Percentiles rank a stretch among this genome's conserved stretches.
phyloP scores from a whole-genome alignment of 176 grass and related monocot genomes.

The Oryza punctata region DNA sequence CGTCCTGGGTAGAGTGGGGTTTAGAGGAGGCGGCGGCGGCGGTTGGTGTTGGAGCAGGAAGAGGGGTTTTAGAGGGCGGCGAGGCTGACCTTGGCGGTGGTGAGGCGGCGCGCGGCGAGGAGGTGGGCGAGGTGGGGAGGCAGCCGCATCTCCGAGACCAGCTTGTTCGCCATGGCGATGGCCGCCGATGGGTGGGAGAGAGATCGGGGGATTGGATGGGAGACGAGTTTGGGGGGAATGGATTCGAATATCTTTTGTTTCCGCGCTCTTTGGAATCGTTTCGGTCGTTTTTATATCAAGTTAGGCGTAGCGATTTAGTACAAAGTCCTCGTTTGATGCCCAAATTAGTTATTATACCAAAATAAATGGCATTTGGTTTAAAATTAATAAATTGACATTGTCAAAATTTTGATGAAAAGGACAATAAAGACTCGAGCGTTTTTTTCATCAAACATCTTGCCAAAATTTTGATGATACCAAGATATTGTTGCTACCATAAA shows the following conservation, averaged over 20 bases:
- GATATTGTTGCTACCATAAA: no score
- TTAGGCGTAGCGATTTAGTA: no score
- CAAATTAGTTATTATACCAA: no score
- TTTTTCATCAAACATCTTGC: no score
- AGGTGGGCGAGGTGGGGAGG: slow-evolving; percentile 64
- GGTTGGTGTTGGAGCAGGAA: neutral
- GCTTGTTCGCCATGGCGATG: slow-evolving; percentile 77
- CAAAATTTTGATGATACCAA: no score
- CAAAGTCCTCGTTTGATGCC: no score
- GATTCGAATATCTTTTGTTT: slow-evolving; percentile 20
- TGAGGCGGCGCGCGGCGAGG: slow-evolving; percentile 80
- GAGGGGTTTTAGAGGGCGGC: neutral
- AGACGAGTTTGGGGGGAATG: neutral
- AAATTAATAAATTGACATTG: no score
- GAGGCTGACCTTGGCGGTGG: slow-evolving; percentile 67
- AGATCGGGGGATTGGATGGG: neutral
- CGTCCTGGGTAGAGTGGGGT: slow-evolving; percentile 52
- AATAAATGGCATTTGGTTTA: no score
- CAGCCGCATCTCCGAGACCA: slow-evolving; percentile 73
- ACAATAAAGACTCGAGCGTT: no score
- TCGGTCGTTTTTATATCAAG: no score
- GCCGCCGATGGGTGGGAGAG: slow-evolving; percentile 11
- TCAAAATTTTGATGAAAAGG: no score
- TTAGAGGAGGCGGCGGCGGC: slow-evolving; percentile 15
- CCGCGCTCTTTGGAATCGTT: slow-evolving; percentile 22